Evolutionary conservation across 768 basidiomycete species (phyloP).

Genomic region (Lentinula guzmanii): DNA sequence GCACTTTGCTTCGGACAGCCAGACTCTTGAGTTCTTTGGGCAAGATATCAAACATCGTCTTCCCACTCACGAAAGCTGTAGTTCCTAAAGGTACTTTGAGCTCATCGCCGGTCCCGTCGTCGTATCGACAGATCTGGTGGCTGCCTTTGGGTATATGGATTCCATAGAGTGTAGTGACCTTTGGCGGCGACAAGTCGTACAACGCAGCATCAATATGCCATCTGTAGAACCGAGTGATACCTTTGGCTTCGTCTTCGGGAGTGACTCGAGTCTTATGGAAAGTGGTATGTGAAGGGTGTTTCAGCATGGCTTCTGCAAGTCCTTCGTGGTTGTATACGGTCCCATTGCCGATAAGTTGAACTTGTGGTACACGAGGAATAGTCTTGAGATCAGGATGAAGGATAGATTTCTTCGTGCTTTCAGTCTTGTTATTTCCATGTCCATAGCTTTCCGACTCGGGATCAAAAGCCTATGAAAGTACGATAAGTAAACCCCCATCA

Average conservation of each 20-base stretch:
- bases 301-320: slow-evolving; percentile 68
- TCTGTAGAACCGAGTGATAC: slow-evolving; percentile 83
- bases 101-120: slow-evolving; percentile 85
- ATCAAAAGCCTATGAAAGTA: slow-evolving; percentile 65
- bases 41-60: slow-evolving; percentile 79
- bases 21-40: slow-evolving; percentile 69
- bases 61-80: slow-evolving; percentile 79
- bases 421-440: slow-evolving; percentile 86
- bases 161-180: slow-evolving; percentile 81
- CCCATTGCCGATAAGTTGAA: slow-evolving; percentile 91
- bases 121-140: slow-evolving; percentile 64
- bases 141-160: slow-evolving; percentile 64
- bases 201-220: slow-evolving; percentile 93
- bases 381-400: slow-evolving; percentile 89
- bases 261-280: slow-evolving; percentile 82
- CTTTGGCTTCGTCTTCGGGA: slow-evolving; percentile 66
- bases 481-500: slow-evolving; percentile 7
- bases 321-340: slow-evolving; percentile 77
- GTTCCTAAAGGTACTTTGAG: slow-evolving; percentile 79
- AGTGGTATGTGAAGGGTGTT: slow-evolving; percentile 79
- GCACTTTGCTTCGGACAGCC: slow-evolving; percentile 69
- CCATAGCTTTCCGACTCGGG: slow-evolving; percentile 58
- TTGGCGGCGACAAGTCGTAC: slow-evolving; percentile 72
- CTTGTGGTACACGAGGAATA: slow-evolving; percentile 82
- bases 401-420: slow-evolving; percentile 67